Evolutionary conservation across 1,284 basidiomycete species (phyloP).

Genomic region (Tilletiaria anomala): DNA sequence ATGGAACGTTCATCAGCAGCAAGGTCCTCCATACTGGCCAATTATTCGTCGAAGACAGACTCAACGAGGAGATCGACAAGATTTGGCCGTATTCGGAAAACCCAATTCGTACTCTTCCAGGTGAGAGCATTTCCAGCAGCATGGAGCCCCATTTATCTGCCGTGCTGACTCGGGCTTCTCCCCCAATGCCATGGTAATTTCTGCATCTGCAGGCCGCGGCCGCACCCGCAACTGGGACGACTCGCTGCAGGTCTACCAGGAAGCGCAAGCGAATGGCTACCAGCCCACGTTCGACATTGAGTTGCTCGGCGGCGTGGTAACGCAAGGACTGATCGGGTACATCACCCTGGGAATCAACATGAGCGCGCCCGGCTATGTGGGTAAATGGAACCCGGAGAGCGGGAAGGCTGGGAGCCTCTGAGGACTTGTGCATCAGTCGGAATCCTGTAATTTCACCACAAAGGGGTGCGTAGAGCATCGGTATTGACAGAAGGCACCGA

Average conservation of each 20-base stretch:
- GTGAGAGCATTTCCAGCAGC: too few species aligned
- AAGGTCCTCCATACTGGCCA: conserved; percentile 46
- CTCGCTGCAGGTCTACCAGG: conserved; percentile 42
- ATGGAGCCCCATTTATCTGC: too few species aligned
- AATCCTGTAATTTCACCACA: too few species aligned
- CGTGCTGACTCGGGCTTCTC: too few species aligned
- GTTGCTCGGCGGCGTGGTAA: conserved; percentile 41
- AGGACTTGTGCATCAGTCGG: too few species aligned
- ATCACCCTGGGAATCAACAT: conserved; percentile 41
- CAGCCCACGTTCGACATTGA: conserved; percentile 42
- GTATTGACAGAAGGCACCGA: too few species aligned
- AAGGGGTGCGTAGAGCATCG: too few species aligned
- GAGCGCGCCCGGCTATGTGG: conserved; percentile 12
- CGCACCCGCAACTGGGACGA: conserved; percentile 43
- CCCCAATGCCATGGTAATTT: too few species aligned
- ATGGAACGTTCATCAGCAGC: conserved; percentile 43
- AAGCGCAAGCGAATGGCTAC: conserved; percentile 27
- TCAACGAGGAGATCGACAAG: conserved; percentile 44
- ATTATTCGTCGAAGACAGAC: conserved; percentile 53
- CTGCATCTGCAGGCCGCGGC: too few species aligned
- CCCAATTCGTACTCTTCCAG: conserved; percentile 39
- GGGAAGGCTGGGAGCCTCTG: conserved; percentile 15
- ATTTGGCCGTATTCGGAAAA: conserved; percentile 41
- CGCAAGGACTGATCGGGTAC: conserved; percentile 43
- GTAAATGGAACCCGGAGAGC: conserved; percentile 17